Conservation (phyloP, 1,139 yeast genomes). For the Suhomyces wounanorum region DNA sequence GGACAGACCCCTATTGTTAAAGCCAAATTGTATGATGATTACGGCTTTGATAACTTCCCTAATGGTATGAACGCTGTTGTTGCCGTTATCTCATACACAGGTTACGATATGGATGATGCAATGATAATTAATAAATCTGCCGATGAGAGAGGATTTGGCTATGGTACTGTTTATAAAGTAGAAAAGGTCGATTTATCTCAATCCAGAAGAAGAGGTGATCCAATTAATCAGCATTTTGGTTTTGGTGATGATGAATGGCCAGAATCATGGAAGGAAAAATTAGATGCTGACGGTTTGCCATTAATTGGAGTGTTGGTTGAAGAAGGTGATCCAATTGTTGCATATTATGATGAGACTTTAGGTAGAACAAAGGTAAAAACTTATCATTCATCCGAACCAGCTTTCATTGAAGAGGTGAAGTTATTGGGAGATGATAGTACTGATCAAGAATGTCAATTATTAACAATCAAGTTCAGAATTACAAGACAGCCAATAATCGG, state of each 20-base stretch:
- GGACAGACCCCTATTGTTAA: constrained; percentile 98
- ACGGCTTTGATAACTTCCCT: constrained; percentile 98
- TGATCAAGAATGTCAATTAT: constrained; percentile 77
- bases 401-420: constrained; percentile 93
- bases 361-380: constrained; percentile 92
- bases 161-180: constrained; percentile 93
- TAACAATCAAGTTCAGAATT: constrained; percentile 87
- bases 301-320: constrained; percentile 82
- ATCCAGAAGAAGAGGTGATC: constrained; percentile 88
- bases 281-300: constrained; percentile 94
- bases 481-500: constrained; percentile 95
- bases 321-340: constrained; percentile 96
- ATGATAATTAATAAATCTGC: constrained; percentile 97
- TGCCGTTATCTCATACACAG: constrained; percentile 97
- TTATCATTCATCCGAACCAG: constrained; percentile 94
- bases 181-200: constrained; percentile 84
- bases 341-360: constrained; percentile 85
- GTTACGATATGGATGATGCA: constrained; percentile 99
- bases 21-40: constrained; percentile 90
- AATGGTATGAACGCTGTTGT: constrained; percentile 98
- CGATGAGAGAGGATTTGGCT: constrained; percentile 96
- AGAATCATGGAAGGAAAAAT: constrained; percentile 78
- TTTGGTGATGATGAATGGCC: constrained; percentile 95
- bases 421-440: constrained; percentile 81
- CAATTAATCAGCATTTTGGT: constrained; percentile 92